Evolutionary conservation across 495 filamentous ascomycete genomes (phyloP).

Genomic region (Xylaria acuta): DNA sequence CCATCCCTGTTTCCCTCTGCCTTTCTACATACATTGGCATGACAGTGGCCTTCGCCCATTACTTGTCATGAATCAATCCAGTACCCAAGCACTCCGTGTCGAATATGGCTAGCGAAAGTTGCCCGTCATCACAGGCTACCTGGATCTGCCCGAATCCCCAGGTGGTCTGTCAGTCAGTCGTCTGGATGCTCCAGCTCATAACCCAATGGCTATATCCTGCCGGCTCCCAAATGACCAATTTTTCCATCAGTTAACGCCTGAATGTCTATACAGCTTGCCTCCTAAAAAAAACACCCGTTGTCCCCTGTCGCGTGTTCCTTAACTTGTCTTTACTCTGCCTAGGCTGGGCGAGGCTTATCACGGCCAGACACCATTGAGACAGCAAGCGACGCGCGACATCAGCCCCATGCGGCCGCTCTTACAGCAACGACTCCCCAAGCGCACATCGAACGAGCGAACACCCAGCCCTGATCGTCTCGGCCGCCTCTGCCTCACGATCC

Average conservation of each 20-base stretch:
- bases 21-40: not conserved
- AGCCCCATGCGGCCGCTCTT: constrained; percentile 23
- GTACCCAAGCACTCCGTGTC: not conserved
- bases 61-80: not conserved
- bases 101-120: not conserved
- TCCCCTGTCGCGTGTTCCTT: not conserved
- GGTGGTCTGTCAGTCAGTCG: not conserved
- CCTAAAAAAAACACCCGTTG: not conserved
- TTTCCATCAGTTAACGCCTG: constrained; percentile 17
- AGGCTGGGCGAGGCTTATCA: not conserved
- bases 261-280: constrained; percentile 14
- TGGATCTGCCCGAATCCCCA: not conserved
- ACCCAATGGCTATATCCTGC: not conserved
- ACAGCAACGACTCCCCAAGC: constrained; percentile 87
- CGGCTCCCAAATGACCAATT: constrained; percentile 5
- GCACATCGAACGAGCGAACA: constrained; percentile 91
- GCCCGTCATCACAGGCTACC: not conserved
- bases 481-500: constrained; percentile 67
- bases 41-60: not conserved
- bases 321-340: not conserved
- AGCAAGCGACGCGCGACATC: not conserved
- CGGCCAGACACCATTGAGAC: not conserved
- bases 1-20: not conserved
- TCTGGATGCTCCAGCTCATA: not conserved
- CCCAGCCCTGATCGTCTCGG: constrained; percentile 88